Conservation (phyloP, 148 eudicot species). For the Chenopodium album region DNA sequence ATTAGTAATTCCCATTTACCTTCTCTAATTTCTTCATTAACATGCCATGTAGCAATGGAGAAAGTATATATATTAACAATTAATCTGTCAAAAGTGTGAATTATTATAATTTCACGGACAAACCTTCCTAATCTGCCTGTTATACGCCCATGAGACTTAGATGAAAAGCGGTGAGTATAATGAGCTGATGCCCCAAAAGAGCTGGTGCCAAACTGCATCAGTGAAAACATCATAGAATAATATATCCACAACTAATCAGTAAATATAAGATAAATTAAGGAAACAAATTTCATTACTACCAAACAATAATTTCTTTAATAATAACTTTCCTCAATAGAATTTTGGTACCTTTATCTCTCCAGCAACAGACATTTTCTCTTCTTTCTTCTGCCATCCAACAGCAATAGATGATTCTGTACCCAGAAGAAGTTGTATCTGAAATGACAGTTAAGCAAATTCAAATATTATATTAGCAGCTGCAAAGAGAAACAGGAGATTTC, state of each 20-base stretch:
- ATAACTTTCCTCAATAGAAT: background rate
- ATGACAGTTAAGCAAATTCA: slow-evolving; percentile 2
- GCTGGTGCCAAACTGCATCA: slow-evolving; percentile 68
- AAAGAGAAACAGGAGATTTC: background rate
- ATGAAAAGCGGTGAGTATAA: slow-evolving; percentile 74
- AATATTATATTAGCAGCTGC: slow-evolving; percentile 10
- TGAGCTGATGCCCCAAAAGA: slow-evolving; percentile 85
- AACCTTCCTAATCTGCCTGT: slow-evolving; percentile 89
- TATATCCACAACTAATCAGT: background rate
- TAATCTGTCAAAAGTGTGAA: slow-evolving; percentile 4
- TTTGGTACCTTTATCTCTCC: slow-evolving; percentile 80
- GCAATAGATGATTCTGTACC: slow-evolving; percentile 79
- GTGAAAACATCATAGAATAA: slow-evolving; percentile 17
- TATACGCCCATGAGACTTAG: slow-evolving; percentile 89
- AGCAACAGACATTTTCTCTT: slow-evolving; percentile 70
- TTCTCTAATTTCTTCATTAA: no score
- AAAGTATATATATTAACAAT: background rate
- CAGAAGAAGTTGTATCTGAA: slow-evolving; percentile 79
- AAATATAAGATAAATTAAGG: background rate
- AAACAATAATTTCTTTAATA: background rate
- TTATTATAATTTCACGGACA: slow-evolving; percentile 4
- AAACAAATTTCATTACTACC: background rate
- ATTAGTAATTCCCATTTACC: no score
- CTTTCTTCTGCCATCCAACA: slow-evolving; percentile 96
- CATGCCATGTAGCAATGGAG: no score